Percentiles rank a stretch among this genome's conserved stretches.
Evolutionary conservation across 441 rosid genomes (phyloP).

Genomic region (Croton setiger): DNA sequence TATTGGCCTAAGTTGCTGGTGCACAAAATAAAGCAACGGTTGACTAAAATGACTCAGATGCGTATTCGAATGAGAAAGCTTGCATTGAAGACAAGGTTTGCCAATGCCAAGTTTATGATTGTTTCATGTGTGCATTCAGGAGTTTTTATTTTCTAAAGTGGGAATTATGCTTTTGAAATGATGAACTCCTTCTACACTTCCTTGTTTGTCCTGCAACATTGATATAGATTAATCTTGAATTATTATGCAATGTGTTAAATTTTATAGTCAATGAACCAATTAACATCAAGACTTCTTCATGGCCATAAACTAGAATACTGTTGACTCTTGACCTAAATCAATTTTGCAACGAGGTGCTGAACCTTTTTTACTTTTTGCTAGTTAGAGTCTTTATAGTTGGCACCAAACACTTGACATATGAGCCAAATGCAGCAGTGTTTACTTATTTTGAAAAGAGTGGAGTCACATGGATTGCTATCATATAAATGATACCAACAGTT

Average conservation of each 20-base stretch:
- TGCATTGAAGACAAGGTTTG: constrained; percentile 75
- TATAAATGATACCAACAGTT: neutral
- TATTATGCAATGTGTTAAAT: neutral
- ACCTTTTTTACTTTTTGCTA: neutral
- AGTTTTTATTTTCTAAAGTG: neutral
- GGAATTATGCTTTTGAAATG: neutral
- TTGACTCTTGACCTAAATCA: neutral
- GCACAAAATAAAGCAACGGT: constrained; percentile 76
- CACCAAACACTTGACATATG: too few relatives aligned
- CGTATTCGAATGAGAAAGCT: constrained; percentile 87
- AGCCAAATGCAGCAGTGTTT: too few relatives aligned
- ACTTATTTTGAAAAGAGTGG: neutral
- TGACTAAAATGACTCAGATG: constrained; percentile 95
- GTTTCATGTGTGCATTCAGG: neutral
- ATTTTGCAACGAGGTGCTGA: neutral
- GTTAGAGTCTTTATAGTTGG: neutral
- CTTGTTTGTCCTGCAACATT: neutral
- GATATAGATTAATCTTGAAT: neutral
- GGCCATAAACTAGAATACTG: neutral
- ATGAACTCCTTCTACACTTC: too few relatives aligned
- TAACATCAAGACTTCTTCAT: neutral
- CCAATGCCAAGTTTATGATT: neutral
- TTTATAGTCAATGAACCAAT: neutral
- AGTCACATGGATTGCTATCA: neutral
- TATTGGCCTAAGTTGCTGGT: constrained; percentile 86